Base-by-base conservation (phyloP, 352 stramenopile genomes). In the Lagenidium giganteum region DNA sequence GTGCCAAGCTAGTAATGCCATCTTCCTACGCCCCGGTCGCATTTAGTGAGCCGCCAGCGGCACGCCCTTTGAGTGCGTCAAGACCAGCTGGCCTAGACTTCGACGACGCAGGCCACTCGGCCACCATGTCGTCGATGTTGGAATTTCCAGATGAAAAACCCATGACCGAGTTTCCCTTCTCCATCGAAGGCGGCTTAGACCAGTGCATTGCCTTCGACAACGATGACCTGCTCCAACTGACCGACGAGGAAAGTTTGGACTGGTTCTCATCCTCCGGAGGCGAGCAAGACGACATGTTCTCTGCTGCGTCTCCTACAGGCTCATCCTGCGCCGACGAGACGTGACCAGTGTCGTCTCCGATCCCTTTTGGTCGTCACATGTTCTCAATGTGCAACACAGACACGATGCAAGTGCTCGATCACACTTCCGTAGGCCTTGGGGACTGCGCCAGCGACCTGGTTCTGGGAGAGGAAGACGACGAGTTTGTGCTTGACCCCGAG, bases 401-500 rank as follows among this genome's bases (percentile, higher is more conserved):
- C n/a, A n/a, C n/a, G n/a, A n/a, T n/a, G n/a, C n/a, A n/a, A n/a
- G n/a, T n/a, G n/a, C n/a, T n/a, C n/a, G n/a, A n/a, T n/a, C n/a
- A n/a, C n/a, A n/a, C n/a, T n/a, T n/a, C n/a, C n/a, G n/a, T n/a
- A n/a, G n/a, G n/a, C n/a, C n/a, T n/a, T n/a, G n/a, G n/a, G n/a
- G n/a, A n/a, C n/a, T n/a, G n/a, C n/a, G n/a, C n/a, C n/a, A n/a
- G n/a, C n/a, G n/a, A n/a, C n/a, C n/a, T n/a, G n/a, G n/a, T n/a
- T n/a, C n/a, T n/a, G n/a, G n/a, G n/a, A n/a, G 64, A 78, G 21
- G 74, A 84, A 27, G 75, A 87, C 58, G 77, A 90, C 35, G 77
- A 90, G 56, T 90, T 93, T 43, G 77, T 93, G 45, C 64, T 93
- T 11, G 80, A 93, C 58, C 80, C 80, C 3, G 75, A 93, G 52